Conservation (phyloP, 768 basidiomycete genomes). For the Hericium rajendrae region DNA sequence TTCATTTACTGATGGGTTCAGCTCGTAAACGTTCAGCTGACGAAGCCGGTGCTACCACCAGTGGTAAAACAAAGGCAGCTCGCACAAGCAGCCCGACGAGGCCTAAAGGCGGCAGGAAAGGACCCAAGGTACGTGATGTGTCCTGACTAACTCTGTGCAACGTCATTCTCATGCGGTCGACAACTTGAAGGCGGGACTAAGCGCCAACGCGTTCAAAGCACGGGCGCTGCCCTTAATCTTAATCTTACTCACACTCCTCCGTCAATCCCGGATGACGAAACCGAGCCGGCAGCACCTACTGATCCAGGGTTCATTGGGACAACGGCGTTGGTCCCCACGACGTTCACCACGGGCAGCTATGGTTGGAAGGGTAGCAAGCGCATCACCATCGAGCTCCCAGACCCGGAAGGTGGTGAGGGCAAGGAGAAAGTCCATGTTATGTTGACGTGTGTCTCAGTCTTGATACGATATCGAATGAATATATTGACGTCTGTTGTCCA, state of each 20-base stretch:
- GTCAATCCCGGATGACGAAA: slow-evolving; percentile 26
- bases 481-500: slow-evolving; percentile 18
- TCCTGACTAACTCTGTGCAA: neutral
- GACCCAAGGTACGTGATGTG: slow-evolving; percentile 32
- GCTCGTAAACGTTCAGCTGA: slow-evolving; percentile 40
- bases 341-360: slow-evolving; percentile 69
- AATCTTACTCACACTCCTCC: slow-evolving; percentile 60
- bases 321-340: slow-evolving; percentile 44
- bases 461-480: neutral
- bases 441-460: slow-evolving; percentile 47
- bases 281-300: slow-evolving; percentile 23
- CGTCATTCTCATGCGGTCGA: neutral
- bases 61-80: slow-evolving; percentile 13
- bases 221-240: slow-evolving; percentile 60
- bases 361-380: slow-evolving; percentile 79
- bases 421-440: slow-evolving; percentile 65
- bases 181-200: slow-evolving; percentile 16
- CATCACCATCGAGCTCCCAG: slow-evolving; percentile 53
- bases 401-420: slow-evolving; percentile 34
- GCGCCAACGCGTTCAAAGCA: slow-evolving; percentile 46
- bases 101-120: slow-evolving; percentile 29
- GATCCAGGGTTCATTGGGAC: slow-evolving; percentile 58
- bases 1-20: slow-evolving; percentile 4
- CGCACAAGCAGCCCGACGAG: slow-evolving; percentile 19
- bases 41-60: slow-evolving; percentile 26